Percentiles rank a stretch among this genome's conserved stretches.
These are phyloP conservation scores for Solanum aculeatissimum DNA, from an alignment of 305 asterid genomes.

Conservation along the genomic window DNA sequence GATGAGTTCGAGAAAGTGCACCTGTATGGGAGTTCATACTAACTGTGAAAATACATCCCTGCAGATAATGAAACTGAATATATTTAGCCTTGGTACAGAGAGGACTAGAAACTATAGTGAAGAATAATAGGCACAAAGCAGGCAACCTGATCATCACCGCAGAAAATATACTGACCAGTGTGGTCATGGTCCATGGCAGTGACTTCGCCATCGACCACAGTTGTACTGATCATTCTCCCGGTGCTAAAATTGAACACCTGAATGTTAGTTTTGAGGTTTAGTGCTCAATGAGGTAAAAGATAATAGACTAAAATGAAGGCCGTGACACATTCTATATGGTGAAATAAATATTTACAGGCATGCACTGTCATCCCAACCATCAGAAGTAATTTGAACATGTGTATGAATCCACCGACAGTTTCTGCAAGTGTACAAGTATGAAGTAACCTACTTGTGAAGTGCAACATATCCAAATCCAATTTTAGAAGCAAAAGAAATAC, in stretches of 20 bases:
- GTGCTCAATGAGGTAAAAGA: not conserved
- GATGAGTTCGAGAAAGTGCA: slow-evolving; percentile 68
- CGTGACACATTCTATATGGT: not conserved
- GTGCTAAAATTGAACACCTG: slow-evolving; percentile 95
- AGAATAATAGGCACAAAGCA: not conserved
- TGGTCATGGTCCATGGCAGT: slow-evolving; percentile 97
- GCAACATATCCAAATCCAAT: not conserved
- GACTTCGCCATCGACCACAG: slow-evolving; percentile 59
- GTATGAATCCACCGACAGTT: not conserved
- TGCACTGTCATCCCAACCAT: not conserved
- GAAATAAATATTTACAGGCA: not conserved
- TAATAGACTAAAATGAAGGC: not conserved
- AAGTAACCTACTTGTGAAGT: not conserved
- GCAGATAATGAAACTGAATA: slow-evolving; percentile 3
- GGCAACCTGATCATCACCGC: slow-evolving; percentile 83
- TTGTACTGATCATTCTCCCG: slow-evolving; percentile 68
- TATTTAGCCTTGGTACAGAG: slow-evolving; percentile 10
- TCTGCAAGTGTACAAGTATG: not conserved
- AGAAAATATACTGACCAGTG: slow-evolving; percentile 86
- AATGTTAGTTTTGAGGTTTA: slow-evolving; percentile 13
- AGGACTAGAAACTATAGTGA: slow-evolving; percentile 1
- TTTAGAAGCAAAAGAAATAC: not conserved
- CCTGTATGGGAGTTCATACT: slow-evolving; percentile 69
- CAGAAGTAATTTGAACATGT: not conserved
- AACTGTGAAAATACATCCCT: slow-evolving; percentile 84